Evolutionary conservation across 805 yeast genomes (phyloP).

Genomic region (Metschnikowia picachoensis): DNA sequence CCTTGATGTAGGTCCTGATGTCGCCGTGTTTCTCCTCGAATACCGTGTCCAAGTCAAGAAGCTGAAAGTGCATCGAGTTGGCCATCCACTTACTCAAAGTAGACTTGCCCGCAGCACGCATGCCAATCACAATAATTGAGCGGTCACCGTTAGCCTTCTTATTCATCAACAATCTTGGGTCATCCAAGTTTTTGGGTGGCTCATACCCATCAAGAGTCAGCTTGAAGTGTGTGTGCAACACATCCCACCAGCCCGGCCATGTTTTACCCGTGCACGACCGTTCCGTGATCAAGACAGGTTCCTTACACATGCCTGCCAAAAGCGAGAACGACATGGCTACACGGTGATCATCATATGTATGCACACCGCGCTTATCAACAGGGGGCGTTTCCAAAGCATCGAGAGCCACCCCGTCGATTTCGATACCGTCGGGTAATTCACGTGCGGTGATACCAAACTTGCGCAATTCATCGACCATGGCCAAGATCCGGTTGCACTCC

Average conservation of each 20-base stretch:
- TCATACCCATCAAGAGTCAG: conserved; percentile 72
- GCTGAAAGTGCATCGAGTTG: conserved; percentile 57
- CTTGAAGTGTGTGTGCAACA: conserved; percentile 64
- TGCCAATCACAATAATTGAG: conserved; percentile 81
- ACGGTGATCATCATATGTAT: conserved; percentile 91
- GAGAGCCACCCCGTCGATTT: conserved; percentile 65
- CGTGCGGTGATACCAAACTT: conserved; percentile 85
- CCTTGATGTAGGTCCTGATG: conserved; percentile 59
- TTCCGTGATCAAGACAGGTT: conserved; percentile 72
- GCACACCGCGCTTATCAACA: conserved; percentile 51
- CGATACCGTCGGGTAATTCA: conserved; percentile 91
- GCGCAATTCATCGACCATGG: conserved; percentile 85
- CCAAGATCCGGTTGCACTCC: conserved; percentile 93
- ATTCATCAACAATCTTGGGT: conserved; percentile 18
- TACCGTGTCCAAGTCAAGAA: conserved; percentile 72
- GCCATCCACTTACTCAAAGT: conserved; percentile 82
- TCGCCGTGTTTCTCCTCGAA: conserved; percentile 56
- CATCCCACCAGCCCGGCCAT: conserved; percentile 99
- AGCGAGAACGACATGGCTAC: conserved; percentile 97
- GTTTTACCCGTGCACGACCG: conserved; percentile 94
- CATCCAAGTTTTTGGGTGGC: conserved; percentile 18
- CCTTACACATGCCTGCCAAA: conserved; percentile 66
- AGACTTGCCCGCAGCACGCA: conserved; percentile 97
- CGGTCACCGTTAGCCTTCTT: conserved; percentile 38
- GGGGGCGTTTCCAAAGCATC: conserved; percentile 53